Conservation (phyloP, 2,329 filamentous ascomycete genomes). For the Fusarium scirpi region DNA sequence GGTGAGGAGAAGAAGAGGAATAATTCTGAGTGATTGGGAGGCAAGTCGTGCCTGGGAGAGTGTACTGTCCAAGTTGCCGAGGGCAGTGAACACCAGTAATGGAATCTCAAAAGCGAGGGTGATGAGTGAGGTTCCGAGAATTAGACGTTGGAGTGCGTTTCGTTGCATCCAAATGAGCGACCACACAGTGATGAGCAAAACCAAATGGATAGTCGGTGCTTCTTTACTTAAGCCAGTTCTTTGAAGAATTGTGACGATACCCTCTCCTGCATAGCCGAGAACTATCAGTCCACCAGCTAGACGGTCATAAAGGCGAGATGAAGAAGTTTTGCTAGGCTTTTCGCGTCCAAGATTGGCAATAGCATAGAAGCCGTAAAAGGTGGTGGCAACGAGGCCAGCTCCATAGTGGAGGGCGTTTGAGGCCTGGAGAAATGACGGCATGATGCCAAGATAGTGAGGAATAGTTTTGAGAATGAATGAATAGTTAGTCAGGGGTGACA, state of each 20-base stretch:
- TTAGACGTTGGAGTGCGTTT: neutral
- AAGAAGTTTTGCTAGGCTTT: neutral
- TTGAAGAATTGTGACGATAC: neutral
- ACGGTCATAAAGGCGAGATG: neutral
- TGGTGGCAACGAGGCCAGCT: neutral
- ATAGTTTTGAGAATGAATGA: neutral
- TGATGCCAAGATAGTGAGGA: neutral
- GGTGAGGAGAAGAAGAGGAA: conserved; percentile 13
- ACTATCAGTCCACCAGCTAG: neutral
- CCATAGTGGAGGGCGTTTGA: conserved; percentile 30
- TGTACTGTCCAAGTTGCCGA: neutral
- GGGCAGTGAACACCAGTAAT: conserved; percentile 1
- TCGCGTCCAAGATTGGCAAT: neutral
- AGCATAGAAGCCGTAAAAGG: neutral
- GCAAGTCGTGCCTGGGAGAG: neutral
- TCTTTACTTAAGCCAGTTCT: neutral
- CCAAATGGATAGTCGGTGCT: conserved; percentile 9
- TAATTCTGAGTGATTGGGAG: conserved; percentile 9
- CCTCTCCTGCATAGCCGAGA: conserved; percentile 12
- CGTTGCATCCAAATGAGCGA: neutral
- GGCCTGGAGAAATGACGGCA: conserved; percentile 17
- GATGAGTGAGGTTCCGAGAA: conserved; percentile 3
- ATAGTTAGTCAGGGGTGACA: neutral
- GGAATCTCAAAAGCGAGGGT: conserved; percentile 29
- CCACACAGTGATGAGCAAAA: conserved; percentile 8